Base-by-base conservation (phyloP, 2,329 filamentous ascomycete genomes). In the Fusarium devonianum region DNA sequence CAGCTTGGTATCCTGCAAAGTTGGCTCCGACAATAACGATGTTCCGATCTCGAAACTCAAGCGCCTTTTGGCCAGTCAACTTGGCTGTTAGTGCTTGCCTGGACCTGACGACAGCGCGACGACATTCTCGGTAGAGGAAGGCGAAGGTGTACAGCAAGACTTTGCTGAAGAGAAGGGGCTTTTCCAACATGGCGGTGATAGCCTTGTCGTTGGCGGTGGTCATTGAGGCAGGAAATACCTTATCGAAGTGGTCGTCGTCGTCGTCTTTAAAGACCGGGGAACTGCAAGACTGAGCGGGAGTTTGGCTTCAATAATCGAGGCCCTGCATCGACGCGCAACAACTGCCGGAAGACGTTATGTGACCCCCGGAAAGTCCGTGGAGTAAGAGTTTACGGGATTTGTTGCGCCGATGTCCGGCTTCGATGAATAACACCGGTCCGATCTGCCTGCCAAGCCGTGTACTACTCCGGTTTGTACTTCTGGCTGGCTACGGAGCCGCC, bases 11-110 rank as follows among this genome's bases (percentile, higher is more conserved):
- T 3, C 83, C 83, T 0, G 80, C 80, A 59, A 84, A 85, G 0
- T 81, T 84, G 37, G 78, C 82, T 23, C 82, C 83, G 18, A 86
- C 64, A 7, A 85, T 71, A 49, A 84, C 75, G 30, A 86, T 76
- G 47, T 78, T 83, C 48, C 58, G 59, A 36, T 71, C 67, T 26
- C 70, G 60, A 1, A 56, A 49, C 9, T 47, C 41, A 1, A 52
- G 30, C 1, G 57, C 29, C 6, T 60, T 57, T 8, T 29, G 29
- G 7, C 43, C 28, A 2, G 28, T 21, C 5, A 35, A 30, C 39
- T 28, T 49, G 48, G 26, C 47, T 36, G 16, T 48, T 32, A 12
- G 60, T 44, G 33, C 51, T 43, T 37, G 55, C 39, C 16, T 56
- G 44, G 23, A 38, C 49, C 13, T 60, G 23, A 5, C 36, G n/a